Conservation (phyloP, 2,329 filamentous ascomycete genomes). For the Microdochium nivale region DNA sequence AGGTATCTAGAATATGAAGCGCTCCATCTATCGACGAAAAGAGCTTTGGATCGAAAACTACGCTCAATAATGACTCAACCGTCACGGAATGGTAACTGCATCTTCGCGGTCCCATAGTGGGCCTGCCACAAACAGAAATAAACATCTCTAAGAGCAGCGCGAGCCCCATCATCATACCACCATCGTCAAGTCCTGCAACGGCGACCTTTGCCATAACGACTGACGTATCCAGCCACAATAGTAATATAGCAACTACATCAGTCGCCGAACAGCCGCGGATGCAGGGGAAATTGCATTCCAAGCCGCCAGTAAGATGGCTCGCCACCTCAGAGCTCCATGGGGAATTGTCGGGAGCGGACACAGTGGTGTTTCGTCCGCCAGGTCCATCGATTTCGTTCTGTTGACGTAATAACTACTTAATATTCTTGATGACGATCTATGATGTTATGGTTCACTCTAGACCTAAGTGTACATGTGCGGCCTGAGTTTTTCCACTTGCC, state of each 20-base stretch:
- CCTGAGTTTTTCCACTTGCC: no score
- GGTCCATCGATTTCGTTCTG: no score
- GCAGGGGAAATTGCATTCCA: neutral
- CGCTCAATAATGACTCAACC: neutral
- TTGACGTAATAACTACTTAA: no score
- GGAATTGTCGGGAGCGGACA: neutral
- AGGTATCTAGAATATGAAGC: neutral
- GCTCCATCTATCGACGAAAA: neutral
- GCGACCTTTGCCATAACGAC: neutral
- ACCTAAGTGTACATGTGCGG: no score
- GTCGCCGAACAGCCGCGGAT: neutral
- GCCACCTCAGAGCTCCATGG: neutral
- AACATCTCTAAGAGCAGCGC: neutral
- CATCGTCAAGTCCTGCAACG: neutral
- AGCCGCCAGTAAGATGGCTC: neutral
- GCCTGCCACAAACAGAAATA: neutral
- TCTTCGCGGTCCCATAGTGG: neutral
- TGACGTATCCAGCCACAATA: neutral
- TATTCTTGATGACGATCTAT: no score
- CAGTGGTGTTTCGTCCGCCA: neutral
- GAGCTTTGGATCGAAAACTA: neutral
- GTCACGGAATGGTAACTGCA: neutral
- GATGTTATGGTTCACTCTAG: no score
- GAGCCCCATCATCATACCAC: neutral
- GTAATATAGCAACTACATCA: neutral